phyloP scores from a whole-genome alignment of 768 basidiomycete genomes.

The Tricholoma terreum region DNA sequence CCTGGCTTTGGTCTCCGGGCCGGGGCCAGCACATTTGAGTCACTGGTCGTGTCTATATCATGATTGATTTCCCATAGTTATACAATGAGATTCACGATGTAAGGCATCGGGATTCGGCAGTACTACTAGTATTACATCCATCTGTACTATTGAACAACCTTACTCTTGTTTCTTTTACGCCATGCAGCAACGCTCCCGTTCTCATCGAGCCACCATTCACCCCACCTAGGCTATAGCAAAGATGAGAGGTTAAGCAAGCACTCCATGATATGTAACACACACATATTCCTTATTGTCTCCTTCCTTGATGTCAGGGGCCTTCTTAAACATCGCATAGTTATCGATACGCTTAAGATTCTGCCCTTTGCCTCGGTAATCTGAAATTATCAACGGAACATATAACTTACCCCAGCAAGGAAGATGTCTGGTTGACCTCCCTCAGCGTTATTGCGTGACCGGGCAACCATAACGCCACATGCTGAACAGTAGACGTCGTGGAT shows the following conservation, averaged over 20 bases:
- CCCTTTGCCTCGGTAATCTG: background rate
- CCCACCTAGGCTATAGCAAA: background rate
- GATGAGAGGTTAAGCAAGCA: background rate
- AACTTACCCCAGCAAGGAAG: background rate
- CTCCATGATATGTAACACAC: background rate
- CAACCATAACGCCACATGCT: background rate
- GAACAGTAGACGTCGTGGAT: background rate
- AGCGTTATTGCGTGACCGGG: background rate
- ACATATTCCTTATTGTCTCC: background rate
- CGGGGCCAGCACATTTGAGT: no score
- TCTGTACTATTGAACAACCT: no score
- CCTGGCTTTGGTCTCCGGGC: no score
- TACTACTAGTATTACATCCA: no score
- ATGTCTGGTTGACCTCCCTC: constrained; percentile 1
- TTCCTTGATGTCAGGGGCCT: background rate
- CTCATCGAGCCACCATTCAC: constrained; percentile 2
- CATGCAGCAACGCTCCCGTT: background rate
- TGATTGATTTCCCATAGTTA: no score
- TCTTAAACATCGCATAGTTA: background rate
- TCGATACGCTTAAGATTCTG: background rate
- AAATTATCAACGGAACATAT: background rate
- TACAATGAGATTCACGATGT: no score
- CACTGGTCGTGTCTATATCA: no score
- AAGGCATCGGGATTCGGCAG: no score
- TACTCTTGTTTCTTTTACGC: background rate